Conservation (phyloP, 352 stramenopile genomes). For the Peronospora destructor region DNA sequence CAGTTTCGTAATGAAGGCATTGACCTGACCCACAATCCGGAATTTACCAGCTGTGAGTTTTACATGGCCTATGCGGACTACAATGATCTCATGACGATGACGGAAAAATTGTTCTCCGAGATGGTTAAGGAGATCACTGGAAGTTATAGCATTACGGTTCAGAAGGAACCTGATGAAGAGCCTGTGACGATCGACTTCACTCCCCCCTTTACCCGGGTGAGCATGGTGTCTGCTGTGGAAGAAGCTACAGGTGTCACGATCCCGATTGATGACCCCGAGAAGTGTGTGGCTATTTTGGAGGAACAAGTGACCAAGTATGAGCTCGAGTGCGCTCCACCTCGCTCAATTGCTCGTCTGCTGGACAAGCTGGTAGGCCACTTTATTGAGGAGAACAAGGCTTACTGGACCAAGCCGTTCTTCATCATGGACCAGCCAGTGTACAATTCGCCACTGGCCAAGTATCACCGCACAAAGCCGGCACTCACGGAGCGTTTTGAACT, state of each 20-base stretch:
- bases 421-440: conserved; percentile 98
- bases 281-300: conserved; percentile 55
- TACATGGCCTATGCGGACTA: conserved; percentile 99
- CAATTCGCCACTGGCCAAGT: conserved; percentile 96
- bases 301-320: conserved; percentile 62
- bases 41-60: conserved; percentile 98
- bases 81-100: conserved; percentile 96
- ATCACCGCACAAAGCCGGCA: conserved; percentile 88
- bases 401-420: conserved; percentile 95
- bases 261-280: conserved; percentile 64
- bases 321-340: conserved; percentile 60
- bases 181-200: conserved; percentile 89
- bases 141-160: conserved; percentile 85
- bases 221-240: conserved; percentile 84
- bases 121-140: conserved; percentile 89
- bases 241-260: conserved; percentile 61
- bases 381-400: conserved; percentile 81
- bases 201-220: conserved; percentile 92
- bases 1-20: conserved; percentile 99
- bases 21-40: conserved; percentile 96
- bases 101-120: conserved; percentile 90
- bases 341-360: conserved; percentile 69
- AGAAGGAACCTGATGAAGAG: conserved; percentile 69
- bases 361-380: conserved; percentile 88
- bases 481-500: conserved; percentile 98